Percentiles rank a stretch among this genome's conserved stretches.
These are phyloP conservation scores for Pythium plurisporium DNA, from an alignment of 352 stramenopile species.

Conservation along the genomic window DNA sequence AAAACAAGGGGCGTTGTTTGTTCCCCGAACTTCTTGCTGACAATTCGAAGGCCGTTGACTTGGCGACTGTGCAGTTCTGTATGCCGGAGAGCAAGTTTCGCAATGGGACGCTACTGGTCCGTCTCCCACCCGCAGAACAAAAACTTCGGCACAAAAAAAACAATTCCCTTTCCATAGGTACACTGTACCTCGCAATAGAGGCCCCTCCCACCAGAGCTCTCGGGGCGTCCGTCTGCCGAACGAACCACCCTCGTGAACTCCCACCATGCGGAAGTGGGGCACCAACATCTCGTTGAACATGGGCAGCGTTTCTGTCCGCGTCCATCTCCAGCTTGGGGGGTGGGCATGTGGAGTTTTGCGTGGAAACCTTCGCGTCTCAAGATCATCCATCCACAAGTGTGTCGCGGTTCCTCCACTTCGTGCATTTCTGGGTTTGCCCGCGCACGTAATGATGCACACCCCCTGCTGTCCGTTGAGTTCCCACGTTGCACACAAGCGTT, in stretches of 20 bases:
- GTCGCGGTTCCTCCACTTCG: too few relatives aligned
- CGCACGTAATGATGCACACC: too few relatives aligned
- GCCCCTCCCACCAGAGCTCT: constrained; percentile 16
- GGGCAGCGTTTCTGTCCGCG: constrained; percentile 11
- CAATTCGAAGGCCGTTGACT: constrained; percentile 1
- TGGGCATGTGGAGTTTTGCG: neutral
- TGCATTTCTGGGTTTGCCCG: too few relatives aligned
- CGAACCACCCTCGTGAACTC: neutral
- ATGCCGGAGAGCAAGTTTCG: constrained; percentile 15
- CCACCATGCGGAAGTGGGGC: neutral
- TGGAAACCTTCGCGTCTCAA: neutral
- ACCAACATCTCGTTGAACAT: constrained; percentile 18
- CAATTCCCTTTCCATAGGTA: neutral
- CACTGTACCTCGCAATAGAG: neutral
- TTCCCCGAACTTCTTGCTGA: constrained; percentile 7
- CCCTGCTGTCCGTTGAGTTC: too few relatives aligned
- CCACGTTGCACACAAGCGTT: too few relatives aligned
- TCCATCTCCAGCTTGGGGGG: constrained; percentile 13
- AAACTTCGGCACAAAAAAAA: constrained; percentile 1
- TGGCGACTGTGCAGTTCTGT: neutral
- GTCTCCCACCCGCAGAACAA: neutral
- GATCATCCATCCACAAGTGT: neutral
- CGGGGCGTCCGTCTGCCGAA: constrained; percentile 20
- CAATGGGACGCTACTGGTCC: constrained; percentile 14
- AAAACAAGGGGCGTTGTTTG: neutral